Evolutionary conservation across 2,329 filamentous ascomycete genomes (phyloP).

Genomic region (Ophiostoma perfectum): DNA sequence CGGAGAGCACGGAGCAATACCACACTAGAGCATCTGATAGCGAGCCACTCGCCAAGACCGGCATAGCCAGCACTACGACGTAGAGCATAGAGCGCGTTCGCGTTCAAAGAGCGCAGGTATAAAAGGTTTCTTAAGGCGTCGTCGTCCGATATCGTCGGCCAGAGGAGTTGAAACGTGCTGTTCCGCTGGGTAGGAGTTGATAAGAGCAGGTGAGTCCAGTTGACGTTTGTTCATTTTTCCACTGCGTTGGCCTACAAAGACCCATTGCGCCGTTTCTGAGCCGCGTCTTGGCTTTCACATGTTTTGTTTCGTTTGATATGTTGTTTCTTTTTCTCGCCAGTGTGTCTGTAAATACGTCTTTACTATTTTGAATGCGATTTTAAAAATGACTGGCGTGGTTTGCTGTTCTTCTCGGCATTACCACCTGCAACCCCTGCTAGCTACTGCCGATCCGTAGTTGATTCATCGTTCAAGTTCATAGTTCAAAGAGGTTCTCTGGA

Average conservation of each 20-base stretch:
- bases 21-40: constrained; percentile 5
- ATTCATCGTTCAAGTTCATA: no score
- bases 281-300: constrained; percentile 5
- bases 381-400: no score
- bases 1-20: neutral
- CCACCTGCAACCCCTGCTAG: no score
- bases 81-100: neutral
- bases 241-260: no score
- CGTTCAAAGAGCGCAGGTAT: neutral
- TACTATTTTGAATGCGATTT: neutral
- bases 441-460: no score
- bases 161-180: constrained; percentile 1
- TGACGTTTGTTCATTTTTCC: no score
- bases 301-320: neutral
- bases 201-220: no score
- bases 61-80: no score
- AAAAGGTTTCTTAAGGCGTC: neutral
- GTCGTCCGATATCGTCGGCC: constrained; percentile 2
- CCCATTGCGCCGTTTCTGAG: neutral
- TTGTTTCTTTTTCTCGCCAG: neutral
- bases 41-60: neutral
- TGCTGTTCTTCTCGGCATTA: no score
- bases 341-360: neutral
- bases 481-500: no score
- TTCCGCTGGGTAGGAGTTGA: neutral